Evolutionary conservation across 2,329 filamentous ascomycete species (phyloP).

Genomic region (Botrytis fragariae): DNA sequence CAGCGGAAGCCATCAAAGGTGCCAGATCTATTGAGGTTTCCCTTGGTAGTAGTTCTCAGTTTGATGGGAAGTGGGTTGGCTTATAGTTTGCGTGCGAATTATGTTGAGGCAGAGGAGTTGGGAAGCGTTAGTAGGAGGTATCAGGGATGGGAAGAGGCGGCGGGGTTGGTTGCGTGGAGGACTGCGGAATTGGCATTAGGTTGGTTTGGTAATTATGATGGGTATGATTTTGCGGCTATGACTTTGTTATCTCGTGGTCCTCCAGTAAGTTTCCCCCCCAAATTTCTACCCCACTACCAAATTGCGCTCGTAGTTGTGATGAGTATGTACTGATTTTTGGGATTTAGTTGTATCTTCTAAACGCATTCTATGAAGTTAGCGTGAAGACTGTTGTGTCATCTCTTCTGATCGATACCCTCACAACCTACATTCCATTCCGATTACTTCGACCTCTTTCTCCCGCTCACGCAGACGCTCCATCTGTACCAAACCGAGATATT

Average conservation of each 20-base stretch:
- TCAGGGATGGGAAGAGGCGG: slow-evolving; percentile 61
- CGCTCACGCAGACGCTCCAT: slow-evolving; percentile 55
- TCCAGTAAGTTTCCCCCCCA: slow-evolving; percentile 47
- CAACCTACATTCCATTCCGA: slow-evolving; percentile 70
- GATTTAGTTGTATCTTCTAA: slow-evolving; percentile 67
- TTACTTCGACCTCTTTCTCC: slow-evolving; percentile 67
- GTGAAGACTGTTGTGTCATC: slow-evolving; percentile 58
- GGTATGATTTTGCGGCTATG: slow-evolving; percentile 64
- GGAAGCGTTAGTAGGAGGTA: slow-evolving; percentile 62
- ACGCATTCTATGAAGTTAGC: slow-evolving; percentile 72
- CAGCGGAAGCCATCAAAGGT: slow-evolving; percentile 35
- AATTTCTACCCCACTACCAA: not conserved
- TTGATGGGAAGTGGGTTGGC: slow-evolving; percentile 62
- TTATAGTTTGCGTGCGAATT: slow-evolving; percentile 59
- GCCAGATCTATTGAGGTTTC: slow-evolving; percentile 50
- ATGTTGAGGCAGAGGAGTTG: slow-evolving; percentile 54
- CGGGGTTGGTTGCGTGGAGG: slow-evolving; percentile 52
- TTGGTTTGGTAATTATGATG: slow-evolving; percentile 74
- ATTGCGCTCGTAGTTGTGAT: not conserved
- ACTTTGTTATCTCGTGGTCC: slow-evolving; percentile 73
- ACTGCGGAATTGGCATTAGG: slow-evolving; percentile 66
- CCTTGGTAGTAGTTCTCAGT: slow-evolving; percentile 52
- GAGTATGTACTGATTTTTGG: slow-evolving; percentile 11
- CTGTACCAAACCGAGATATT: slow-evolving; percentile 61
- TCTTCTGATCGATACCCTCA: slow-evolving; percentile 65